Evolutionary conservation across 768 basidiomycete species (phyloP).

Genomic region (Butyriboletus loyo): DNA sequence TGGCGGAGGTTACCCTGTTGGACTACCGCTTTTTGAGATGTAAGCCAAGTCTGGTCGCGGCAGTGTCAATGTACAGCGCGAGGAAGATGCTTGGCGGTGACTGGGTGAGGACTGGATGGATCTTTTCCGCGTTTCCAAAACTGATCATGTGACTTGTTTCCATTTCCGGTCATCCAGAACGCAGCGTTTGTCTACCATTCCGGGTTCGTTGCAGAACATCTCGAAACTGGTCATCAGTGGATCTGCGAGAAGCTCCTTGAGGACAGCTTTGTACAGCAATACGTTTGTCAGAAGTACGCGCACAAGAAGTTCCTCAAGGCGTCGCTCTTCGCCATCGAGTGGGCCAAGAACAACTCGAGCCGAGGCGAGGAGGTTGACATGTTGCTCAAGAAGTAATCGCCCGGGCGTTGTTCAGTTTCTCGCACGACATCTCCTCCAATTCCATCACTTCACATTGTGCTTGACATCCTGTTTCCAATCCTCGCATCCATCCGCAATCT

Average conservation of each 20-base stretch:
- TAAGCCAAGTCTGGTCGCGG: constrained; percentile 91
- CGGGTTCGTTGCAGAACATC: constrained; percentile 84
- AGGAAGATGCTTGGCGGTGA: constrained; percentile 90
- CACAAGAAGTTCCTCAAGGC: constrained; percentile 98
- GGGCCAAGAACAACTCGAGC: constrained; percentile 55
- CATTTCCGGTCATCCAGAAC: constrained; percentile 51
- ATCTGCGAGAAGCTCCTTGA: constrained; percentile 83
- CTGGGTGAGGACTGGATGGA: constrained; percentile 70
- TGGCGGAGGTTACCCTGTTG: constrained; percentile 92
- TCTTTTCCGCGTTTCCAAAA: constrained; percentile 4
- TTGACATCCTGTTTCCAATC: constrained; percentile 36
- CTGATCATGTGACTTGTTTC: constrained; percentile 35
- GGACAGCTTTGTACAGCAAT: constrained; percentile 73
- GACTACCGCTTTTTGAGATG: constrained; percentile 91
- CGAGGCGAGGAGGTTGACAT: constrained; percentile 32
- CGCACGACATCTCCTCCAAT: constrained; percentile 23
- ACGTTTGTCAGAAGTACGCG: constrained; percentile 95
- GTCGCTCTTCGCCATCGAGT: constrained; percentile 70
- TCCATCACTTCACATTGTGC: constrained; percentile 30
- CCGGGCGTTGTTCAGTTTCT: constrained; percentile 18
- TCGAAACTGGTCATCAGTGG: constrained; percentile 75
- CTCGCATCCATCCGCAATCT: constrained; percentile 34
- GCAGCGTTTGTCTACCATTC: constrained; percentile 92
- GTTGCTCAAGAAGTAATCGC: constrained; percentile 31
- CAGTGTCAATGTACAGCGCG: constrained; percentile 96